Evolutionary conservation across 2,329 filamentous ascomycete genomes (phyloP).

Genomic region (Stachybotrys elegans): DNA sequence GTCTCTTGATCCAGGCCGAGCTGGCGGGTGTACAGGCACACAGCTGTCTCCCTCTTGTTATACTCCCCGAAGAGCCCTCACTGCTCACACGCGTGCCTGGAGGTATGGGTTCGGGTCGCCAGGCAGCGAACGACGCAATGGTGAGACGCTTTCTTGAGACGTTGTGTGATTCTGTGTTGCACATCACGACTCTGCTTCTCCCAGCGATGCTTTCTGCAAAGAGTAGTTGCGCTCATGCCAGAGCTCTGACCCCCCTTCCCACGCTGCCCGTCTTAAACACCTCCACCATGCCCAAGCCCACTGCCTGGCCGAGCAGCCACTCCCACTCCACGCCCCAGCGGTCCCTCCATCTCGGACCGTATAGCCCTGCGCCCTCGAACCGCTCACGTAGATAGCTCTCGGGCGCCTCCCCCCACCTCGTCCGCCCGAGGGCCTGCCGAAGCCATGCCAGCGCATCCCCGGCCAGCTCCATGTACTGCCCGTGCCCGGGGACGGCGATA

Average conservation of each 20-base stretch:
- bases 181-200: too few species aligned
- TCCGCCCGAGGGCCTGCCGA: constrained; percentile 51
- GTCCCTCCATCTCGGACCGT: constrained; percentile 53
- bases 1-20: too few species aligned
- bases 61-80: too few species aligned
- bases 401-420: constrained; percentile 58
- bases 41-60: too few species aligned
- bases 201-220: too few species aligned
- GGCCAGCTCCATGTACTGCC: constrained; percentile 61
- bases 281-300: constrained; percentile 66
- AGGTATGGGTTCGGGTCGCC: too few species aligned
- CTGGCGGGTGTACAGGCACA: too few species aligned
- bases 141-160: too few species aligned
- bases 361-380: constrained; percentile 60
- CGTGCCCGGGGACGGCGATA: constrained; percentile 63
- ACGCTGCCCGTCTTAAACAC: constrained; percentile 71
- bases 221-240: constrained; percentile 11
- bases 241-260: constrained; percentile 56
- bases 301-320: constrained; percentile 66
- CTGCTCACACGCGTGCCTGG: too few species aligned
- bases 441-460: constrained; percentile 58
- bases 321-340: constrained; percentile 67
- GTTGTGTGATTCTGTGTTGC: background rate
- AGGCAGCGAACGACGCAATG: too few species aligned
- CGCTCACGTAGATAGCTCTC: constrained; percentile 58